Base-by-base conservation (phyloP, 768 basidiomycete species). In the Trametes punicea region DNA sequence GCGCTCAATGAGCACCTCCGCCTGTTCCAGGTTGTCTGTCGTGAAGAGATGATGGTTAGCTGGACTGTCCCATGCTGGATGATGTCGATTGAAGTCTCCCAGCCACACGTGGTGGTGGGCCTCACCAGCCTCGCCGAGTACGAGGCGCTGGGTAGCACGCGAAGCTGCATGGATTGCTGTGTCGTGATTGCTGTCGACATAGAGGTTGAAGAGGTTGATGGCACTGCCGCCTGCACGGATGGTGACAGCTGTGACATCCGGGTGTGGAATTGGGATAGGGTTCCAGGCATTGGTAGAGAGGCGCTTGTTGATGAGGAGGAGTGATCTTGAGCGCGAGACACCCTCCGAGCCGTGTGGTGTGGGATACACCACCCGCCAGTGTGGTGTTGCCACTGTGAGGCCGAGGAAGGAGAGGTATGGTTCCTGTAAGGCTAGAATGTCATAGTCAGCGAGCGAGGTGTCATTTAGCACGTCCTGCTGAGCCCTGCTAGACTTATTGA, bases 81-180 rank as follows among this genome's bases (percentile, higher is more conserved):
- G 72, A 55, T 76, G 75, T 11, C 69, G 51, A 59, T 77, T 76
- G 68, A 76, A 75, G 62, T 77, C 70, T 0, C 74, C 74, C 0
- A 64, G 41, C 70, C 67, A 71, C 8, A 75, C 15, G 6, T 68
- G 20, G 42, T 67, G 63, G 20, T 25, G n/a, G 6, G 16, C 10
- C 15, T 55, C 46, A 8, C 26, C 11, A 15, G 10, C 23, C 9
- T 20, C 10, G 2, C 23, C 16, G 2, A 25, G 18, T 6, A 4
- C 27, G 7, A n/a, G 27, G 30, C 30, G 30, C 30, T 31, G 30
- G 7, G 45, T 41, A 15, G 34, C 48, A 2, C 36, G 15, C 1
- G 51, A 46, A 2, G 68, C 52, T 1, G 50, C 53, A 18, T 23
- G 30, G 0, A 71, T 45, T 0, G 61, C 63, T 11, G 64, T 18